These are phyloP conservation scores for Trapa bicornis DNA, from an alignment of 345 rosid genomes.

Conservation along the genomic window DNA sequence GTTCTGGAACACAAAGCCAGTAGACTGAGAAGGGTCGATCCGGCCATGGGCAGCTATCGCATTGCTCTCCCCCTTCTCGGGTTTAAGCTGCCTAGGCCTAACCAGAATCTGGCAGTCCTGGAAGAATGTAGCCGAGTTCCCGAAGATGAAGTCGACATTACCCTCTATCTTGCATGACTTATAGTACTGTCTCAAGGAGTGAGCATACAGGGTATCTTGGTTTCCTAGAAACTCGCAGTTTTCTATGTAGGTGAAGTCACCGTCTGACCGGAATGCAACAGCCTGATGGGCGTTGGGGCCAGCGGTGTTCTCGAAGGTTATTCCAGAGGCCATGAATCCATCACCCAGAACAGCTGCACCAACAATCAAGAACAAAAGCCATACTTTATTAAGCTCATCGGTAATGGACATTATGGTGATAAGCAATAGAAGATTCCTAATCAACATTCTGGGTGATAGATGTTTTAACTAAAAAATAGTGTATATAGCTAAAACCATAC, in stretches of 20 bases:
- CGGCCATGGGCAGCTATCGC: constrained; percentile 38
- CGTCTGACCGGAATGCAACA: constrained; percentile 30
- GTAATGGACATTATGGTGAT: neutral
- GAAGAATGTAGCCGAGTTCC: constrained; percentile 30
- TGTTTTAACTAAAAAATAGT: too few species aligned
- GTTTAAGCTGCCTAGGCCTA: constrained; percentile 28
- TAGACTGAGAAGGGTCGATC: constrained; percentile 30
- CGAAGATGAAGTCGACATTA: constrained; percentile 42
- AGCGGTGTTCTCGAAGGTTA: constrained; percentile 37
- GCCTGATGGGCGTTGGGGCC: constrained; percentile 38
- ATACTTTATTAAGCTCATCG: neutral
- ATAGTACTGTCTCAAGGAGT: constrained; percentile 38
- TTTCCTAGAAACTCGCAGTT: constrained; percentile 34
- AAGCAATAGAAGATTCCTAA: neutral
- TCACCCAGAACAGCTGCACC: constrained; percentile 33
- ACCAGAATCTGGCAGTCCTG: constrained; percentile 27
- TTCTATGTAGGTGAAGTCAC: constrained; percentile 27
- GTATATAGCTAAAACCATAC: neutral
- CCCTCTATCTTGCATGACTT: constrained; percentile 37
- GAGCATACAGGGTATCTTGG: constrained; percentile 37
- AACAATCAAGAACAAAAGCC: neutral
- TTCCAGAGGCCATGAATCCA: constrained; percentile 39
- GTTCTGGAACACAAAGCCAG: constrained; percentile 34
- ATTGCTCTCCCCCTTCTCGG: constrained; percentile 31
- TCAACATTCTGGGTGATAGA: too few species aligned